These are phyloP conservation scores for Phytopythium delawarense DNA, from an alignment of 352 stramenopile genomes.

Conservation along the genomic window DNA sequence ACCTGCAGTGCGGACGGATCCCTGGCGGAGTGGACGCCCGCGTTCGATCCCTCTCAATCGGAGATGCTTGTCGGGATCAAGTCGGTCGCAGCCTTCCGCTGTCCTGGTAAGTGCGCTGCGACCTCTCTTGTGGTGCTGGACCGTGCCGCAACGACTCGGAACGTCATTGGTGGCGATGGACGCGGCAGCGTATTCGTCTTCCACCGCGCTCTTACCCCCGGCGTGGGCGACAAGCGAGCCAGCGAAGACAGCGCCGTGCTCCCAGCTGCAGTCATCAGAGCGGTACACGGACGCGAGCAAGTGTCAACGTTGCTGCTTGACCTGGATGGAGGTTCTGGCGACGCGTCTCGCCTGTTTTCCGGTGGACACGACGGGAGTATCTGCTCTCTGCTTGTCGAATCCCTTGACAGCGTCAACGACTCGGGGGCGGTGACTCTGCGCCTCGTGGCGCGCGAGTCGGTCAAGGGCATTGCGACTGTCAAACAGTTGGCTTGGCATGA, in stretches of 20 bases:
- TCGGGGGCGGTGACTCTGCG: constrained; percentile 25
- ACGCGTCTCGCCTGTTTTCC: constrained; percentile 34
- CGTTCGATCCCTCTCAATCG: constrained; percentile 3
- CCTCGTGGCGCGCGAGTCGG: constrained; percentile 51
- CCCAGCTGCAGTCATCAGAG: constrained; percentile 36
- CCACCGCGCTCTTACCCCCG: constrained; percentile 20
- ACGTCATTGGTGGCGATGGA: constrained; percentile 68
- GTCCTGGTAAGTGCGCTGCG: constrained; percentile 52
- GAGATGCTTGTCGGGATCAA: constrained; percentile 15
- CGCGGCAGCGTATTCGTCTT: constrained; percentile 73
- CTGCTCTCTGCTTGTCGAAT: constrained; percentile 42
- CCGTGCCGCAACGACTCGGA: constrained; percentile 23
- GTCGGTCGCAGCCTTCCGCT: constrained; percentile 46
- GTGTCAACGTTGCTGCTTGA: constrained; percentile 54
- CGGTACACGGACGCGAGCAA: constrained; percentile 62
- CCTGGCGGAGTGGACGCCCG: constrained; percentile 56
- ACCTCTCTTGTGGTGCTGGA: constrained; percentile 53
- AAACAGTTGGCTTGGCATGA: constrained; percentile 53
- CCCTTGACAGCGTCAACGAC: constrained; percentile 9
- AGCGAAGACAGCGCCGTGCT: background rate
- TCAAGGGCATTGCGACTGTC: constrained; percentile 76
- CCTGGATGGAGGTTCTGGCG: constrained; percentile 6
- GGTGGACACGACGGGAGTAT: constrained; percentile 84
- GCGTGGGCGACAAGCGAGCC: background rate
- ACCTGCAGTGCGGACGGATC: constrained; percentile 52